These are phyloP conservation scores for Saccharomycopsis schoenii DNA, from an alignment of 805 yeast species.

Conservation along the genomic window DNA sequence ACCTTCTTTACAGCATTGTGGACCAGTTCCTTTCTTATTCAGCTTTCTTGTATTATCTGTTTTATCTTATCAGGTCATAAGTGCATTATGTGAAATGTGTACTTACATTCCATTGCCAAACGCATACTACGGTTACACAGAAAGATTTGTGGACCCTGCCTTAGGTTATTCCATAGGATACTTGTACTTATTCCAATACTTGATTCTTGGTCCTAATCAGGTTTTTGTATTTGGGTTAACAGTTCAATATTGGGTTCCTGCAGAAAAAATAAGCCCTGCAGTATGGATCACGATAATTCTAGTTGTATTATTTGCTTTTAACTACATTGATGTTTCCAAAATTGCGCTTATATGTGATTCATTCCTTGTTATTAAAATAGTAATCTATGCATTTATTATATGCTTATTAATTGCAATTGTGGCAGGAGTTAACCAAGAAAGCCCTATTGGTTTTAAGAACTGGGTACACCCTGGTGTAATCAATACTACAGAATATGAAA, in stretches of 20 bases:
- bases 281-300: constrained; percentile 45
- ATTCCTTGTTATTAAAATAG: constrained; percentile 30
- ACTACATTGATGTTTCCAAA: constrained; percentile 47
- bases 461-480: constrained; percentile 38
- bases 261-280: constrained; percentile 33
- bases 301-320: constrained; percentile 35
- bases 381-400: constrained; percentile 30
- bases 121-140: constrained; percentile 52
- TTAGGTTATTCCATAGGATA: constrained; percentile 57
- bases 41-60: constrained; percentile 33
- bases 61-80: constrained; percentile 13
- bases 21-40: constrained; percentile 59
- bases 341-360: constrained; percentile 28
- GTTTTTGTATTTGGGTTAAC: constrained; percentile 46
- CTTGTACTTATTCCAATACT: constrained; percentile 45
- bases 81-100: constrained; percentile 66
- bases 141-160: constrained; percentile 49
- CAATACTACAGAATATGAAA: constrained; percentile 27
- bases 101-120: constrained; percentile 61
- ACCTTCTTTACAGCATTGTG: constrained; percentile 49
- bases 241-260: constrained; percentile 39
- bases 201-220: constrained; percentile 42
- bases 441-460: constrained; percentile 29
- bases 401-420: constrained; percentile 31
- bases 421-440: constrained; percentile 33